Base-by-base conservation (phyloP, 1,139 yeast species). In the Geotrichum australiense region DNA sequence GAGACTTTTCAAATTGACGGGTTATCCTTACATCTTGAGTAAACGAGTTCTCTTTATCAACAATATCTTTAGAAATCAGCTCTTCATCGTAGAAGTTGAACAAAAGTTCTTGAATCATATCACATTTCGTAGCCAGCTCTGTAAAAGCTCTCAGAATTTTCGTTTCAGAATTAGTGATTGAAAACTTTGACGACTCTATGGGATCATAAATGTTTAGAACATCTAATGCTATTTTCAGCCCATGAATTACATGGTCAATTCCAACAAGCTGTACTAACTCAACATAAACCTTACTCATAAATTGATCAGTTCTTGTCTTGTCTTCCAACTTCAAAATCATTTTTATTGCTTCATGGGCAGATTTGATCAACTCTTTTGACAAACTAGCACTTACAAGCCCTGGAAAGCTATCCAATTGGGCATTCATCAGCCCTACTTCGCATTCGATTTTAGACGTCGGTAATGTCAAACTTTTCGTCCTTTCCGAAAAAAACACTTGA, bases 101-200 rank as follows among this genome's bases (percentile, higher is more conserved):
- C 12, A 31, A n/a, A 7, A 91, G 85, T 58, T 89, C 96, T 54
- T 86, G 81, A 23, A 91, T 85, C 48, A 87, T 66, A 59, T 91
- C 98, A 5, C 96, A 97, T 52, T 86, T 79, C 53, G 87, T 91
- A 31, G 91, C 93, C 48, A 91, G 69, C 57, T 87, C 96, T 16
- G 93, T 82, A 55, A 91, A 91, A 41, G 83, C 74, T 0, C 83
- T 83, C 41, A 91, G 68, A 0, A 98, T 97, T 51, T 83, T 91
- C 7, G 83, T 82, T 1, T 66, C 58, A 35, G 72, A 71, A 8
- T 53, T 48, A 16, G 70, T n/a, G 65, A 47, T 68, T 58, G 36
- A 72, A 19, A n/a, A 29, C 7, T 15, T 29, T 29, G 14, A 15
- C 32, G 19, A 19, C n/a, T n/a, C 71, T 15, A 69, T 71, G 0